Percentiles rank a stretch among this genome's conserved stretches.
Conservation (phyloP, 495 filamentous ascomycete species). For the Astrothelium subdiscretum region DNA sequence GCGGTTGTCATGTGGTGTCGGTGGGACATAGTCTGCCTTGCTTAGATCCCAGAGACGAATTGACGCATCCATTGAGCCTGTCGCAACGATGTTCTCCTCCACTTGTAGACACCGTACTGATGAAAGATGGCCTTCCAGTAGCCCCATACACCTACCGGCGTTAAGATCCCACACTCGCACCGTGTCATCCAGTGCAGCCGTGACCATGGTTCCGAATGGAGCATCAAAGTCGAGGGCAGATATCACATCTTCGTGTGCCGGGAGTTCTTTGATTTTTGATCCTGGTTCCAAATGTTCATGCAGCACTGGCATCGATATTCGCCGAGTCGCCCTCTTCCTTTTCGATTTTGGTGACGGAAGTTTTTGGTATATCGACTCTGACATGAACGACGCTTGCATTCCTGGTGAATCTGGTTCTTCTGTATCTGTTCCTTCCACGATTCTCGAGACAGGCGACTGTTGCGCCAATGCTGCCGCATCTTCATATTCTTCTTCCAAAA, state of each 20-base stretch:
- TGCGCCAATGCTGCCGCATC: conserved; percentile 49
- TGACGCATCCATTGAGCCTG: conserved; percentile 90
- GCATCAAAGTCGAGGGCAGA: conserved; percentile 91
- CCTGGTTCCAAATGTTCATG: conserved; percentile 94
- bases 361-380: conserved; percentile 93
- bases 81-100: conserved; percentile 90
- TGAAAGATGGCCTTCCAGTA: conserved; percentile 87
- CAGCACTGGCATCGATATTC: conserved; percentile 85
- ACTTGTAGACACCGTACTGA: conserved; percentile 90
- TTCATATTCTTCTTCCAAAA: conserved; percentile 63
- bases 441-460: conserved; percentile 27
- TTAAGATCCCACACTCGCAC: conserved; percentile 97
- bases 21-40: conserved; percentile 47
- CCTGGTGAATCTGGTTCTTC: conserved; percentile 42
- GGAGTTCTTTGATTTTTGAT: conserved; percentile 74
- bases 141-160: conserved; percentile 76
- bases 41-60: conserved; percentile 90
- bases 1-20: conserved; percentile 40
- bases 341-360: conserved; percentile 55
- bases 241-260: conserved; percentile 78
- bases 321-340: conserved; percentile 50
- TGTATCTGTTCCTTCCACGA: conserved; percentile 24
- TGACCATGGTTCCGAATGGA: conserved; percentile 90
- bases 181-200: conserved; percentile 89
- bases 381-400: conserved; percentile 77